Percentiles rank a stretch among this genome's conserved stretches.
phyloP scores from a whole-genome alignment of 768 basidiomycete genomes.

The Trametes punicea region DNA sequence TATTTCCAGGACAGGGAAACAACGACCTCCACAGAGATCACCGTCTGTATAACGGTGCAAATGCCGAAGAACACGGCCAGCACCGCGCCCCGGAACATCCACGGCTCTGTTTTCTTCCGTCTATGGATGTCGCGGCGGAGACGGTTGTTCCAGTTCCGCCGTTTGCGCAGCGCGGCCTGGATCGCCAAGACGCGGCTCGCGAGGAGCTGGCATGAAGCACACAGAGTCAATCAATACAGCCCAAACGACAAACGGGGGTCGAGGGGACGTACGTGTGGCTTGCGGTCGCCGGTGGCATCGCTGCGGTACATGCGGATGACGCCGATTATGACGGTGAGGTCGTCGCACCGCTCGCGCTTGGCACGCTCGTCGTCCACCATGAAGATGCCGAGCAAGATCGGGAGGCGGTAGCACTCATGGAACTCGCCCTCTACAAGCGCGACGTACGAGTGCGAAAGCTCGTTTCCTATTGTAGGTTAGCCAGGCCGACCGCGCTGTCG shows the following conservation, averaged over 20 bases:
- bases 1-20: neutral
- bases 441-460: slow-evolving; percentile 7
- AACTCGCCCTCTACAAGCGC: slow-evolving; percentile 10
- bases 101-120: slow-evolving; percentile 17
- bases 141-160: slow-evolving; percentile 11
- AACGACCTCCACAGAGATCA: slow-evolving; percentile 14
- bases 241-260: neutral
- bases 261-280: slow-evolving; percentile 5
- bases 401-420: slow-evolving; percentile 12
- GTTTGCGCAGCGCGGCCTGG: slow-evolving; percentile 1
- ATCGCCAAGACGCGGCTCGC: slow-evolving; percentile 7
- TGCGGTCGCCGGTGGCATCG: neutral
- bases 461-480: neutral
- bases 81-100: slow-evolving; percentile 19
- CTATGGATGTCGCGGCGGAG: slow-evolving; percentile 16
- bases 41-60: slow-evolving; percentile 20
- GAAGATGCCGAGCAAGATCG: slow-evolving; percentile 15
- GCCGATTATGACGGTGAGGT: slow-evolving; percentile 8
- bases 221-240: no score
- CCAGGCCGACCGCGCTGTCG: slow-evolving; percentile 11
- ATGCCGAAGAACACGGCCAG: slow-evolving; percentile 20
- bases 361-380: slow-evolving; percentile 5
- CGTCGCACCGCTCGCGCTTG: slow-evolving; percentile 2
- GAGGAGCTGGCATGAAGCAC: neutral
- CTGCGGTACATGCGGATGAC: slow-evolving; percentile 3